Base-by-base conservation (phyloP, 257 asterid species). In the Mitragyna speciosa region DNA sequence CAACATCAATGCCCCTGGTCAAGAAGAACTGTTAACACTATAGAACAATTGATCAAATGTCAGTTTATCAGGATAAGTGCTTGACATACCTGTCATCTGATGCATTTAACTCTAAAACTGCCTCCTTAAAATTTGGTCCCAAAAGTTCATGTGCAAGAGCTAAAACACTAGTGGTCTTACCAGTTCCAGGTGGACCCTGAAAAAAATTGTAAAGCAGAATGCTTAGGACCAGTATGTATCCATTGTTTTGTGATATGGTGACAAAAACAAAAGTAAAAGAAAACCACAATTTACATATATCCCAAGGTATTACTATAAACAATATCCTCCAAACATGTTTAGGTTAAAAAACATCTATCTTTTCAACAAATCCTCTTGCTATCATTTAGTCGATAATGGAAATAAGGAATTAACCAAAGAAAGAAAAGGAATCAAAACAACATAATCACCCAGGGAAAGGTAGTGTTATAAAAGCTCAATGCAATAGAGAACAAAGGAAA, bases 131-230 rank as follows among this genome's bases (percentile, higher is more conserved):
- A 80, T 89, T 94, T 78, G 98, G 97, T 58, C 99, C 98, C 39
- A 94, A 87, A 82, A 96, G 98, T 75, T 94, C 98, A 83, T 96
- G 97, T 70, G 98, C 98, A 82, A 96, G 96, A 54, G 99, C 98
- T 79, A 96, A 83, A 54, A 94, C 92, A 86, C 99, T 94, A 31
- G 97, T 94, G 28, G 98, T 94, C 89, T 96, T 94, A 63, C 99
- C 98, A 36, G 98, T 96, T 81, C 99, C 99, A 54, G 98, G 98
- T 71, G 98, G 97, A 67, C 98, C 99, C 98, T 94, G 81, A 69
- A 78, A 48, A 51, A 58, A 49, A 68, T 43, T 81, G 12, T 61
- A n/a, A 16, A 45, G 0, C 36, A 58, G 33, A 41, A 43, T 1
- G 28, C 61, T 77, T 20, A 81, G 65, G 12, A 33, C 61, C 47